A percentile compares a stretch with the other conserved stretches of the same genome.
Conservation (phyloP, 1,284 basidiomycete species). For the Moniliella sp. region DNA sequence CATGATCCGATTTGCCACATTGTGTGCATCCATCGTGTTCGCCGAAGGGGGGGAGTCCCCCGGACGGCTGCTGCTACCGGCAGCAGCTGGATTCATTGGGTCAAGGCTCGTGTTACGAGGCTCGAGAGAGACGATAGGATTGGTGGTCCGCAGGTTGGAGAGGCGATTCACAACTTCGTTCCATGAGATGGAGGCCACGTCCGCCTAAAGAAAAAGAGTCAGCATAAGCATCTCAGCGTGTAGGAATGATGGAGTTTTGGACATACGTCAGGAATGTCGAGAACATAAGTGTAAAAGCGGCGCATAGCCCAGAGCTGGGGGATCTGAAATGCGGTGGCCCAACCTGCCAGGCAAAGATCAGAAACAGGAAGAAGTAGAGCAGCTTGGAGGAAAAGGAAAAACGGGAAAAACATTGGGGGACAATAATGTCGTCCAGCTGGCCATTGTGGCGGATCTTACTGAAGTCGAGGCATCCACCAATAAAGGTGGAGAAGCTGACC, state of each 20-base stretch:
- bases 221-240: slow-evolving; percentile 38
- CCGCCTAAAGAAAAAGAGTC: slow-evolving; percentile 59
- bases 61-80: slow-evolving; percentile 8
- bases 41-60: slow-evolving; percentile 2
- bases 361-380: slow-evolving; percentile 45
- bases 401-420: slow-evolving; percentile 40
- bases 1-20: slow-evolving; percentile 85
- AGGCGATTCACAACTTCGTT: slow-evolving; percentile 76
- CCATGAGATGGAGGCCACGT: slow-evolving; percentile 94
- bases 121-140: slow-evolving; percentile 13
- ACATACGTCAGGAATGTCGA: slow-evolving; percentile 42
- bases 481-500: slow-evolving; percentile 82
- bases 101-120: slow-evolving; percentile 34
- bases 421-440: slow-evolving; percentile 18
- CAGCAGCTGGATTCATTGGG: slow-evolving; percentile 13
- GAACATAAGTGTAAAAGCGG: slow-evolving; percentile 50
- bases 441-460: slow-evolving; percentile 40
- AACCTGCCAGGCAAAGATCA: slow-evolving; percentile 47
- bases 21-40: slow-evolving; percentile 54
- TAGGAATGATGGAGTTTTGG: not conserved
- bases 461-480: slow-evolving; percentile 85
- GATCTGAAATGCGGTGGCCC: slow-evolving; percentile 40
- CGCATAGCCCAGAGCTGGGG: slow-evolving; percentile 71
- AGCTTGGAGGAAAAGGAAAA: slow-evolving; percentile 56
- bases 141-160: slow-evolving; percentile 17